phyloP scores from a whole-genome alignment of 345 rosid genomes.

The Iberis pinnata region DNA sequence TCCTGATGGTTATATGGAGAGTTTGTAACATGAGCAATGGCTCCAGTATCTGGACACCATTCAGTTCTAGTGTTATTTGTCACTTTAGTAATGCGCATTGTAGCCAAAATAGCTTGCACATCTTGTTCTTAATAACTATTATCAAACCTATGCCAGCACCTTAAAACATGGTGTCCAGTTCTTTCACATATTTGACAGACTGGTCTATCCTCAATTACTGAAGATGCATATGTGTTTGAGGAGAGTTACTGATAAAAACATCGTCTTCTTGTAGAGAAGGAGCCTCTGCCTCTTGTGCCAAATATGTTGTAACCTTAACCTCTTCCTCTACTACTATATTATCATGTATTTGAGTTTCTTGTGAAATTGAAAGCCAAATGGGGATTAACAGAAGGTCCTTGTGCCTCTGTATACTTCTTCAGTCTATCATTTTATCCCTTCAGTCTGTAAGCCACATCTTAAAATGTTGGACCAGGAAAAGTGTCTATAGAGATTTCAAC shows the following conservation, averaged over 20 bases:
- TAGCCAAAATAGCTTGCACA: not conserved
- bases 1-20: not conserved
- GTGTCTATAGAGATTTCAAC: not conserved
- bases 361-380: not conserved
- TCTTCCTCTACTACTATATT: not conserved
- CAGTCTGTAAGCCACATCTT: not conserved
- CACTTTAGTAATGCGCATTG: not conserved
- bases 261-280: not conserved
- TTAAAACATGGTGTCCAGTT: not conserved
- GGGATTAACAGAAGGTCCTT: not conserved
- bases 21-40: not conserved
- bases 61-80: not conserved
- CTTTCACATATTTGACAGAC: not conserved
- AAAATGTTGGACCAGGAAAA: not conserved
- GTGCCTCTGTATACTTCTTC: not conserved
- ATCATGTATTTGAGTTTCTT: not conserved
- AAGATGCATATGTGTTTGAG: too few species aligned
- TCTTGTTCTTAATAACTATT: not conserved
- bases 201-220: not conserved
- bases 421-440: not conserved
- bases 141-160: not conserved
- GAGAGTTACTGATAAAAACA: not conserved
- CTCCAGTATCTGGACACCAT: not conserved
- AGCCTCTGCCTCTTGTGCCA: not conserved
- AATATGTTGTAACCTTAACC: not conserved